Evolutionary conservation across 2,329 filamentous ascomycete species (phyloP).

Genomic region (Ophiostoma fasciatum): DNA sequence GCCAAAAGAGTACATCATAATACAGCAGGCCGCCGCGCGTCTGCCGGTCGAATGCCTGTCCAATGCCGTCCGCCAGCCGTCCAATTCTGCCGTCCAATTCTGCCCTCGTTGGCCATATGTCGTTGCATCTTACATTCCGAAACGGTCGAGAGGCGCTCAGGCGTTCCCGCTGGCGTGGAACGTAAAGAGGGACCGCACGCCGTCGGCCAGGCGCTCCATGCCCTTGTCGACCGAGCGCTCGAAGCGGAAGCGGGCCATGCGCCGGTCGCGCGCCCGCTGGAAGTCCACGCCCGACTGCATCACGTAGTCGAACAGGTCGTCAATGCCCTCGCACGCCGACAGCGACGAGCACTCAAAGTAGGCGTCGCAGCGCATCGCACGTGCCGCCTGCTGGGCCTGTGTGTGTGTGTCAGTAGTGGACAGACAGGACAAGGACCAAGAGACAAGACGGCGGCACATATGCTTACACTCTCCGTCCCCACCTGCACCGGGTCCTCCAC

Average conservation of each 20-base stretch:
- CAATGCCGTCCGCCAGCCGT: neutral
- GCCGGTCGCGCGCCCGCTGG: slow-evolving; percentile 8
- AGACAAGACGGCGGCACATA: neutral
- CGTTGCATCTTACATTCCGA: neutral
- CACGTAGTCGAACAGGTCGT: slow-evolving; percentile 10
- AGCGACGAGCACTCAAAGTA: slow-evolving; percentile 14
- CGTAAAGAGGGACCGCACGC: slow-evolving; percentile 9
- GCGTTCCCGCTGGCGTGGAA: too few species aligned
- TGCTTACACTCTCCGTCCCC: slow-evolving; percentile 2
- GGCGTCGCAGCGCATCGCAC: slow-evolving; percentile 5
- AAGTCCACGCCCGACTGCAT: slow-evolving; percentile 8
- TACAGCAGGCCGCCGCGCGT: too few species aligned
- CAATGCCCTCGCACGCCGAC: slow-evolving; percentile 8
- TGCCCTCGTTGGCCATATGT: too few species aligned
- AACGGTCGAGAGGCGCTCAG: too few species aligned
- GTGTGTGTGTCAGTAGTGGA: neutral
- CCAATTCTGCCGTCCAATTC: neutral
- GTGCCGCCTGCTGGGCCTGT: slow-evolving; percentile 4
- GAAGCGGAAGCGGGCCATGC: slow-evolving; percentile 9
- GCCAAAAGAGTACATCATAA: slow-evolving; percentile 5
- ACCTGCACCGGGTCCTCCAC: slow-evolving; percentile 10
- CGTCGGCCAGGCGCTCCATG: slow-evolving; percentile 10
- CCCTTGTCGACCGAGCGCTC: slow-evolving; percentile 11
- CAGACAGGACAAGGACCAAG: neutral
- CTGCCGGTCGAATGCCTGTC: too few species aligned